Base-by-base conservation (phyloP, 2,329 filamentous ascomycete genomes). In the Trichoderma endophyticum region DNA sequence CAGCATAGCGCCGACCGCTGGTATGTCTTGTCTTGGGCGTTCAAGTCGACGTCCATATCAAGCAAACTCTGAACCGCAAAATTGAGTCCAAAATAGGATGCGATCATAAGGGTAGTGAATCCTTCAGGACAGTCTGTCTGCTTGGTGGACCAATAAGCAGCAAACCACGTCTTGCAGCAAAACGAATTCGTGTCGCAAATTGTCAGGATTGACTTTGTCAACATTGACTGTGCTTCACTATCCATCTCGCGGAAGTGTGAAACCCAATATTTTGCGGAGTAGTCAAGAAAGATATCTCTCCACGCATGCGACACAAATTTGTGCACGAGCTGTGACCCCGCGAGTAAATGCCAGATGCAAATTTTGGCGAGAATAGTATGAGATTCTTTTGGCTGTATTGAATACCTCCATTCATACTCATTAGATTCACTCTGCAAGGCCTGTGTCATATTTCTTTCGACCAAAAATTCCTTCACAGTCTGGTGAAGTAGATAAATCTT, bases 401-500 rank as follows among this genome's bases (percentile, higher is more conserved):
- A 70, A 12, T 60, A 39, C 57, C 75, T 75, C 75, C 73, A 76
- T 70, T 24, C 24, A n/a, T 36, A 15, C 32, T 18, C 12, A 12
- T 7, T 26, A 32, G n/a, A 18, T 32, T 24, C 21, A 24, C 21
- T 54, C 21, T 54, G 8, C 4, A 3, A 14, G n/a, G 11, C 14
- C 5, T 54, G 11, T 21, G 26, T 18, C n/a, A n/a, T n/a, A 51
- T 54, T 24, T 32, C 43, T 54, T 4, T 26, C 26, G 12, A 76
- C 71, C 3, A 77, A 57, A 48, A 76, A 77, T 62, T 77, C 76
- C 51, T 73, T 75, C 4, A 74, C 76, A 0, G 75, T 77, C 48
- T 77, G 74, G 39, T 78, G 76, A 51, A 78, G 60, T 2, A 78
- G 69, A 57, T 77, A 77, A 14, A 78, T 39, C 51, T 51, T 75